Percentiles rank a stretch among this genome's conserved stretches.
These are phyloP conservation scores for Mortierella sp. DNA, from an alignment of 371 early-diverging fungal genomes.

Conservation along the genomic window DNA sequence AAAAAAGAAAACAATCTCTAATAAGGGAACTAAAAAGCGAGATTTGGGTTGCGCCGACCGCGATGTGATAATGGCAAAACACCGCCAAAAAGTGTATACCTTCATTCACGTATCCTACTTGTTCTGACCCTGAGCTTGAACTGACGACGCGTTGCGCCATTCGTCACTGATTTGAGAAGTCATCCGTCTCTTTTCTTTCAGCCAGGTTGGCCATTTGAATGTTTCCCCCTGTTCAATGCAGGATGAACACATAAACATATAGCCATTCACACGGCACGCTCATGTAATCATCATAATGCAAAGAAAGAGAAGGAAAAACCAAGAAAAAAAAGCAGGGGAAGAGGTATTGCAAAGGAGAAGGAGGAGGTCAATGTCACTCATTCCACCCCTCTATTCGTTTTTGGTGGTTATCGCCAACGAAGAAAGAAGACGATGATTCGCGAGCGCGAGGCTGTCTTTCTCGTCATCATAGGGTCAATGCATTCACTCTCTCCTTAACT, in stretches of 20 bases:
- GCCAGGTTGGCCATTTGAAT: background rate
- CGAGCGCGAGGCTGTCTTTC: background rate
- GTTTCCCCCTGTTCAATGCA: background rate
- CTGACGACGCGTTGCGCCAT: background rate
- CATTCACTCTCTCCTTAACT: background rate
- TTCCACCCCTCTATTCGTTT: background rate
- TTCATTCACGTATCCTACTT: background rate
- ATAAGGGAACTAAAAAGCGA: slow-evolving; percentile 9
- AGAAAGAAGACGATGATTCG: background rate
- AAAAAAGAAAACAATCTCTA: background rate
- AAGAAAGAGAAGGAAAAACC: background rate
- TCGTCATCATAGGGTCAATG: background rate
- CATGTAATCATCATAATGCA: slow-evolving; percentile 4
- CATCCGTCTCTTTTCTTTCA: background rate
- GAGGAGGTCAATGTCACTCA: background rate
- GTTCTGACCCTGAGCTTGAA: background rate
- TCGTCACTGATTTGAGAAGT: background rate
- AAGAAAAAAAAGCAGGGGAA: background rate
- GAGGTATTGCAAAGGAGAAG: background rate
- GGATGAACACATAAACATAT: background rate
- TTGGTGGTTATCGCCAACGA: background rate
- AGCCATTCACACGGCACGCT: background rate
- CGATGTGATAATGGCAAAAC: background rate
- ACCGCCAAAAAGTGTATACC: background rate
- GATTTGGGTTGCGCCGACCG: background rate